phyloP scores from a whole-genome alignment of 1,139 yeast genomes.

The Eremothecium gossypii region DNA sequence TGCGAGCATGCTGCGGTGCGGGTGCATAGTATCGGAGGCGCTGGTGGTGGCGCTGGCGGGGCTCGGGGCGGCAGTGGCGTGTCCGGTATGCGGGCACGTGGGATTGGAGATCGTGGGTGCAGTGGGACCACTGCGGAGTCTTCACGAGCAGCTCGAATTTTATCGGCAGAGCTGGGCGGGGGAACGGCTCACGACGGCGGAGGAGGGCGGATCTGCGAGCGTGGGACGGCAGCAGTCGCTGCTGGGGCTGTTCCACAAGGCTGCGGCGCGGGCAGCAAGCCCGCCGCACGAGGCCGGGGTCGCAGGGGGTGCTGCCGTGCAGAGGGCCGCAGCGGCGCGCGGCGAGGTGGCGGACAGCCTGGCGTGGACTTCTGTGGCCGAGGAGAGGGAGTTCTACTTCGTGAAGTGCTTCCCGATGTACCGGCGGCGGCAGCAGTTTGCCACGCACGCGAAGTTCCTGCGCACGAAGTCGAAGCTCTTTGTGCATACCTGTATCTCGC shows the following conservation, averaged over 20 bases:
- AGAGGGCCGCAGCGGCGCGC: slow-evolving; percentile 2
- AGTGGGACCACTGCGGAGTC: slow-evolving; percentile 43
- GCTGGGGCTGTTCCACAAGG: slow-evolving; percentile 23
- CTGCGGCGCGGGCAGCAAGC: slow-evolving; percentile 18
- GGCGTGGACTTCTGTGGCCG: slow-evolving; percentile 3
- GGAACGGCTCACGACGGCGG: neutral
- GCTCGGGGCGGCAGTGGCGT: slow-evolving; percentile 23
- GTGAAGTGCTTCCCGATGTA: slow-evolving; percentile 78
- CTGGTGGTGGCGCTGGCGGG: slow-evolving; percentile 16
- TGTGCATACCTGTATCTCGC: slow-evolving; percentile 55
- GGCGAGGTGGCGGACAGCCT: slow-evolving; percentile 8
- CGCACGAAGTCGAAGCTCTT: slow-evolving; percentile 42
- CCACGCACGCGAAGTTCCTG: slow-evolving; percentile 49
- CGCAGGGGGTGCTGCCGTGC: neutral
- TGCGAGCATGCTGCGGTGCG: slow-evolving; percentile 55
- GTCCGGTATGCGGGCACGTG: slow-evolving; percentile 42
- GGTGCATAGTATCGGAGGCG: slow-evolving; percentile 57
- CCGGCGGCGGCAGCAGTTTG: slow-evolving; percentile 54
- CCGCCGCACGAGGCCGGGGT: slow-evolving; percentile 7
- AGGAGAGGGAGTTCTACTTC: slow-evolving; percentile 50
- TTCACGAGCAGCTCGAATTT: slow-evolving; percentile 33
- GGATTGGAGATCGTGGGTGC: slow-evolving; percentile 36
- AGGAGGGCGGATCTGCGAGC: slow-evolving; percentile 8
- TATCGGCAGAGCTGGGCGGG: slow-evolving; percentile 6
- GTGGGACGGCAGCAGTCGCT: slow-evolving; percentile 11